Evolutionary conservation across 1,139 yeast genomes (phyloP).

Genomic region (Sugiyamaella neomexicana): DNA sequence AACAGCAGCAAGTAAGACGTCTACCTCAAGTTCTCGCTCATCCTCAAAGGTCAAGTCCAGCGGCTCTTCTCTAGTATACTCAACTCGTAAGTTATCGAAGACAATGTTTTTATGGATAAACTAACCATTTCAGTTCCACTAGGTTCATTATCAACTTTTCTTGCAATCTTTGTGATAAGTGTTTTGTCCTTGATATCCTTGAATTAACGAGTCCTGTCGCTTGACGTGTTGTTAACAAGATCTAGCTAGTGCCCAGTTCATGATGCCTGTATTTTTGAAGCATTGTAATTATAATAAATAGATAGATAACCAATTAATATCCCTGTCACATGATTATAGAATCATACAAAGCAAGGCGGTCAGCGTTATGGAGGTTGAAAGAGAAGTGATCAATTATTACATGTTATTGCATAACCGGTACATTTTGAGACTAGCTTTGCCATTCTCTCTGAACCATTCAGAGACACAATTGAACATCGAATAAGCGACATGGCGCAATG

Average conservation of each 20-base stretch:
- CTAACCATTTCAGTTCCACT: background rate
- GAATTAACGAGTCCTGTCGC: background rate
- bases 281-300: too few species aligned
- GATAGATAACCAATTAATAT: too few species aligned
- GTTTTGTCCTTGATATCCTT: background rate
- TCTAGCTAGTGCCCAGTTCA: too few species aligned
- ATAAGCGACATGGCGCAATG: constrained; percentile 83
- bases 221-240: background rate
- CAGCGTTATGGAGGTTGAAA: too few species aligned
- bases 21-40: background rate
- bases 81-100: background rate
- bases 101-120: background rate
- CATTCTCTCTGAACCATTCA: background rate
- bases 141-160: background rate
- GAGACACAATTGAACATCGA: background rate
- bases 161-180: background rate
- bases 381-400: too few species aligned
- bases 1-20: background rate
- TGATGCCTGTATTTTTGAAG: too few species aligned
- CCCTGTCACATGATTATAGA: too few species aligned
- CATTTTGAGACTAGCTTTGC: background rate
- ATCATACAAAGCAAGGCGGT: too few species aligned
- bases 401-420: too few species aligned
- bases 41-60: background rate
- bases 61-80: background rate